These are phyloP conservation scores for Juglanconis juglandina DNA, from an alignment of 2,329 filamentous ascomycete genomes.

Conservation along the genomic window DNA sequence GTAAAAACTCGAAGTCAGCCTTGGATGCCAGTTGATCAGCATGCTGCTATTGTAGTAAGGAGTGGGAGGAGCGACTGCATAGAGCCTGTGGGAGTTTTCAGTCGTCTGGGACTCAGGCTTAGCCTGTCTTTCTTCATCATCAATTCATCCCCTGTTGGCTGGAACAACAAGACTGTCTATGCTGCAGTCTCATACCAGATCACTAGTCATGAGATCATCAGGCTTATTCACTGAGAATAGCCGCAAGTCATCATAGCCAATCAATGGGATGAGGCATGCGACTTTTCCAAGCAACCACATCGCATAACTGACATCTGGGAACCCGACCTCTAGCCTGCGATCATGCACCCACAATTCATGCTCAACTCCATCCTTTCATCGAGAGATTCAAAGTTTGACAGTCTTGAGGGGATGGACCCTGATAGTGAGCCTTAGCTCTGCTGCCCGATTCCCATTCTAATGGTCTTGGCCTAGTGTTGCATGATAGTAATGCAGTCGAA, in stretches of 20 bases:
- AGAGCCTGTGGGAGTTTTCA: too few species aligned
- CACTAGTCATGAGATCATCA: too few species aligned
- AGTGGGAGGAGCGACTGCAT: too few species aligned
- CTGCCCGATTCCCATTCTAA: not conserved
- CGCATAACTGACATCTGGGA: not conserved
- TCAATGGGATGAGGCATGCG: not conserved
- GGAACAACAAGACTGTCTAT: too few species aligned
- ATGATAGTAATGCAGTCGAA: not conserved
- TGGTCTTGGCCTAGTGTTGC: not conserved
- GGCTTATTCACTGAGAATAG: too few species aligned
- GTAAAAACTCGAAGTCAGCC: too few species aligned
- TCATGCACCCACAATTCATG: not conserved
- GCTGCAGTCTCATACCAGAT: too few species aligned
- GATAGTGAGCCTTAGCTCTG: not conserved
- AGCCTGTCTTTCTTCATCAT: too few species aligned
- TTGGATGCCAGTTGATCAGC: too few species aligned
- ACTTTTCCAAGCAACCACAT: not conserved
- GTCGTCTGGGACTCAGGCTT: too few species aligned
- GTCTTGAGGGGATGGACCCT: not conserved
- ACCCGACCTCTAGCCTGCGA: not conserved
- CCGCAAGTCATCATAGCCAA: not conserved
- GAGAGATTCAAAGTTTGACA: not conserved
- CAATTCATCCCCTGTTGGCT: too few species aligned
- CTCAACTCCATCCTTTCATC: not conserved
- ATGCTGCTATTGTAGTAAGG: too few species aligned